Evolutionary conservation across 495 filamentous ascomycete species (phyloP), one percentile per base, ranked within the genome.

Genomic region (Aspergillus bridgeri): DNA sequence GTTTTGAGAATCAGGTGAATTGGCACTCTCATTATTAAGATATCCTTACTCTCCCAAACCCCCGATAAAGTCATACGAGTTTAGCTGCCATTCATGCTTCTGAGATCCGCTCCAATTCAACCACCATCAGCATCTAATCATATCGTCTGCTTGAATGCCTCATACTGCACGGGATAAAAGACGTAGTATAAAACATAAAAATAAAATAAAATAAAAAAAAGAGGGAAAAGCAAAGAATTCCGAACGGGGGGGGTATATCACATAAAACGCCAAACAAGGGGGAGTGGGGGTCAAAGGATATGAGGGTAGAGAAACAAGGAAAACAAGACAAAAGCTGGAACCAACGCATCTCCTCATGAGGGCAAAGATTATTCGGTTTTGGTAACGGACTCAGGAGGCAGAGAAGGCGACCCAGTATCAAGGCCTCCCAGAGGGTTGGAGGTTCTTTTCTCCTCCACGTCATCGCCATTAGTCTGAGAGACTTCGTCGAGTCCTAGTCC

Each of bases 161-260:
- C 46, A 22, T 24, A 7, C 23, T 8, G n/a, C 21, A 51, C n/a
- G 5, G 20, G 29, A 5, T 42, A 54, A n/a, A 24, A 13, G 21
- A 24, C 17, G 23, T 19, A 49, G n/a, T 22, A 13, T 24, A 54
- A 22, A 46, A 49, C 6, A 51, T 22, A 56, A 47, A 44, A n/a
- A n/a, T n/a, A n/a, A n/a, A n/a, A n/a, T n/a, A n/a, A n/a, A n/a
- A n/a, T n/a, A n/a, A n/a, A 21, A 25, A 55, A 18, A 47, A 59
- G 15, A 48, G 19, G 9, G 15, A 53, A 54, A 45, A 18, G 29
- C 54, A 43, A 42, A 49, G 48, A 65, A 65, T 59, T 58, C 59
- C 60, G 66, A 64, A 65, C 48, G 15, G 24, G 60, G 70, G 68
- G 74, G 75, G 75, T 77, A 77, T 77, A 77, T 77, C 75, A 74